phyloP scores from a whole-genome alignment of 805 yeast species.

The Candida manassasensis region DNA sequence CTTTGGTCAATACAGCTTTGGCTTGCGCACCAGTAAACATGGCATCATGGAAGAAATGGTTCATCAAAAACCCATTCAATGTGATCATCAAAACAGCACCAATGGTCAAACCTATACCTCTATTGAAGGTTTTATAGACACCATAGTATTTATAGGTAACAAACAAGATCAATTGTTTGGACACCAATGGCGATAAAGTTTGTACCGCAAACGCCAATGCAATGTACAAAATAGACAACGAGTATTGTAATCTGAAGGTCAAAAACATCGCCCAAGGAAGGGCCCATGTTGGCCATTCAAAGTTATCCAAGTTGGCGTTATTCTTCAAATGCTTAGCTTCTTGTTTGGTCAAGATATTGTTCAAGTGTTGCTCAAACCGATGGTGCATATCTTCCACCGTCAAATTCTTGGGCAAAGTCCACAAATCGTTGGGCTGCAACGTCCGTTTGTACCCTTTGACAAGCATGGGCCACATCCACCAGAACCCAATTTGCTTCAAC shows the following conservation, averaged over 20 bases:
- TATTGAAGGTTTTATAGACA: slow-evolving; percentile 38
- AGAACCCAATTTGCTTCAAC: slow-evolving; percentile 36
- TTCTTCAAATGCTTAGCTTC: slow-evolving; percentile 16
- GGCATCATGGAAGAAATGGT: slow-evolving; percentile 39
- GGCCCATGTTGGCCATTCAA: slow-evolving; percentile 36
- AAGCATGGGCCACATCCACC: slow-evolving; percentile 38
- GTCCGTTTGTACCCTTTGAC: slow-evolving; percentile 39
- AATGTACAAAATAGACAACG: slow-evolving; percentile 37
- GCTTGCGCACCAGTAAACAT: slow-evolving; percentile 41
- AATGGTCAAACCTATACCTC: slow-evolving; percentile 73
- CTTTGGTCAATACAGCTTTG: slow-evolving; percentile 37
- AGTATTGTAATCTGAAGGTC: slow-evolving; percentile 46
- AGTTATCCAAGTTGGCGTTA: slow-evolving; percentile 19
- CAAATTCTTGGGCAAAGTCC: slow-evolving; percentile 30
- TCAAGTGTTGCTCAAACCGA: slow-evolving; percentile 22
- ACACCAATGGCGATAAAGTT: slow-evolving; percentile 62
- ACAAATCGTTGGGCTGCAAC: slow-evolving; percentile 34
- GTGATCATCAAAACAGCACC: slow-evolving; percentile 60
- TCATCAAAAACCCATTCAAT: slow-evolving; percentile 34
- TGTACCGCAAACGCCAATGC: slow-evolving; percentile 42
- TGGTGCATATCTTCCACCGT: slow-evolving; percentile 33
- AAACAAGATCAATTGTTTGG: slow-evolving; percentile 58
- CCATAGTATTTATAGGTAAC: slow-evolving; percentile 50
- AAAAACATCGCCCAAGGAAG: slow-evolving; percentile 43
- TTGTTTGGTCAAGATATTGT: slow-evolving; percentile 16